phyloP scores from a whole-genome alignment of 108 stramenopile species.

The Discostella stelligeroides region DNA sequence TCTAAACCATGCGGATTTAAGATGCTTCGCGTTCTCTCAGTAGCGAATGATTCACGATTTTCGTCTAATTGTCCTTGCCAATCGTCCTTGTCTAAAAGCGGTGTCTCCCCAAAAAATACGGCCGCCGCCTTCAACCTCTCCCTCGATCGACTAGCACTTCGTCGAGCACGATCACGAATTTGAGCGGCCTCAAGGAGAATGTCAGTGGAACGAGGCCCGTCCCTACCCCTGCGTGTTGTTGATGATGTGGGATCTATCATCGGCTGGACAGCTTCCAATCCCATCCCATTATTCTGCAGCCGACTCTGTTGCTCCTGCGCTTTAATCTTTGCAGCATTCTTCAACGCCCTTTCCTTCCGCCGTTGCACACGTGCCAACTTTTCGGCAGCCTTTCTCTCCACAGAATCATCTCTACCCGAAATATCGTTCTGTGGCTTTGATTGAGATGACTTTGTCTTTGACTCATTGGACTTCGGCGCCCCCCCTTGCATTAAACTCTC shows the following conservation, averaged over 20 bases:
- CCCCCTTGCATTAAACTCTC: background rate
- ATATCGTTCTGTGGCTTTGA: background rate
- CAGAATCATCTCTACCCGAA: background rate
- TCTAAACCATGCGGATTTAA: slow-evolving; percentile 43
- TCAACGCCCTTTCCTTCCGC: slow-evolving; percentile 18
- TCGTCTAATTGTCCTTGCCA: slow-evolving; percentile 13
- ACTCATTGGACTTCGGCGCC: background rate
- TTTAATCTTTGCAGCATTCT: slow-evolving; percentile 3
- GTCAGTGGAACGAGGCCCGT: slow-evolving; percentile 17
- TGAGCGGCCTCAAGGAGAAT: slow-evolving; percentile 40
- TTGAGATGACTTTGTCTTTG: background rate
- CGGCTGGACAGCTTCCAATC: slow-evolving; percentile 14
- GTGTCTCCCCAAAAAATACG: slow-evolving; percentile 29
- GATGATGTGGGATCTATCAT: slow-evolving; percentile 9
- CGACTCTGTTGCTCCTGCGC: background rate
- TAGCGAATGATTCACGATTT: slow-evolving; percentile 10
- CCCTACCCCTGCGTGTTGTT: background rate
- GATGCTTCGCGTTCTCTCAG: slow-evolving; percentile 25
- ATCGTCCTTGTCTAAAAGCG: slow-evolving; percentile 3
- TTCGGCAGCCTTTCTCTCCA: slow-evolving; percentile 5
- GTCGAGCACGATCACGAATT: slow-evolving; percentile 35
- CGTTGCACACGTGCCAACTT: slow-evolving; percentile 9
- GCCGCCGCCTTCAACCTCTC: slow-evolving; percentile 31
- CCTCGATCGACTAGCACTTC: slow-evolving; percentile 27
- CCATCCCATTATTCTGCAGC: slow-evolving; percentile 34